phyloP scores from a whole-genome alignment of 164 flowering plant species.

The Umbilicus rupestris region DNA sequence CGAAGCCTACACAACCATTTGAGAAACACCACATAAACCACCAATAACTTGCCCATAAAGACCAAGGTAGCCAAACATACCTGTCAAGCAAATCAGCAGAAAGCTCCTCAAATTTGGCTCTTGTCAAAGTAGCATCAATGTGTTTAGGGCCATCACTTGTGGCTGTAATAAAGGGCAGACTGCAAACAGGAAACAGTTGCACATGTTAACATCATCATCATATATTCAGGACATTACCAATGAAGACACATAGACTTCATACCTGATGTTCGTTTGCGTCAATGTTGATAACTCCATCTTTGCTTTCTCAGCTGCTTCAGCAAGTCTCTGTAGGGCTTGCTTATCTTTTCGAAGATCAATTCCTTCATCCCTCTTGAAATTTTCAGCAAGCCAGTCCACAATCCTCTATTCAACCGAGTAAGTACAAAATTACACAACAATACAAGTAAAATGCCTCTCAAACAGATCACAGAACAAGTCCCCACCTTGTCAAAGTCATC shows the following conservation, averaged over 20 bases:
- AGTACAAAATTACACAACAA: neutral
- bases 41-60: neutral
- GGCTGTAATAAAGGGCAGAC: constrained; percentile 39
- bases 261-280: constrained; percentile 33
- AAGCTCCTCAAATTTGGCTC: constrained; percentile 32
- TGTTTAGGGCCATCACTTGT: constrained; percentile 37
- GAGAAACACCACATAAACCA: neutral
- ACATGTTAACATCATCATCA: constrained; percentile 1
- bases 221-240: neutral
- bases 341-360: constrained; percentile 36
- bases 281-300: constrained; percentile 33
- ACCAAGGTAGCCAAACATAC: constrained; percentile 8
- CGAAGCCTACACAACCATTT: constrained; percentile 32
- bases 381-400: constrained; percentile 30
- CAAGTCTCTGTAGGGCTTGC: constrained; percentile 34
- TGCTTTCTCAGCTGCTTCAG: constrained; percentile 34
- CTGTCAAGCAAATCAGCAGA: constrained; percentile 37
- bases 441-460: neutral
- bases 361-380: constrained; percentile 29
- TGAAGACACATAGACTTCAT: neutral
- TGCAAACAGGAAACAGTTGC: constrained; percentile 12
- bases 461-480: neutral
- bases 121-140: constrained; percentile 34
- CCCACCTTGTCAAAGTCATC: constrained; percentile 36
- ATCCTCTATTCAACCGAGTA: constrained; percentile 20